Percentiles rank a stretch among this genome's conserved stretches.
phyloP scores from a whole-genome alignment of 2,329 filamentous ascomycete species.

The Beauveria brongniartii region DNA sequence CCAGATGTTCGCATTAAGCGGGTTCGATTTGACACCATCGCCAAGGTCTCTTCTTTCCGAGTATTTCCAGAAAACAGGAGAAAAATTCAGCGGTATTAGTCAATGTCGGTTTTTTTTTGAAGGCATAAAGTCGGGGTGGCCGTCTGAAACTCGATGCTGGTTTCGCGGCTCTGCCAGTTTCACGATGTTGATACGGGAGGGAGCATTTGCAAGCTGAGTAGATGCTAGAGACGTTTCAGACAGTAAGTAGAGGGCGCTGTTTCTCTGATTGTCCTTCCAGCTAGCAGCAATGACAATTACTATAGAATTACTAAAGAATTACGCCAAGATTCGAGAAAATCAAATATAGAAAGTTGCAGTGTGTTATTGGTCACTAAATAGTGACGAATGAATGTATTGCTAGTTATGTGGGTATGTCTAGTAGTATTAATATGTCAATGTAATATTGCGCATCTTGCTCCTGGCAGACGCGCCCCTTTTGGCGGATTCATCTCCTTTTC shows the following conservation, averaged over 20 bases:
- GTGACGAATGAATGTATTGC: not conserved
- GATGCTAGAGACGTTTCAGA: not conserved
- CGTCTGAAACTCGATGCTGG: slow-evolving; percentile 3
- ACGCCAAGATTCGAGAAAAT: not conserved
- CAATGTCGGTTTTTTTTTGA: not conserved
- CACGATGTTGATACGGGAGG: not conserved
- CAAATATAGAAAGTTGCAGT: no score
- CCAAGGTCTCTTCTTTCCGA: no score
- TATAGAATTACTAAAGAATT: not conserved
- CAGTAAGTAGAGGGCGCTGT: not conserved
- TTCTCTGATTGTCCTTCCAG: not conserved
- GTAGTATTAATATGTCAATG: not conserved
- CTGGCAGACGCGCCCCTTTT: no score
- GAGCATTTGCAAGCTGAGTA: not conserved
- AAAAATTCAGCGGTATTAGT: not conserved
- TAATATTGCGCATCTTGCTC: not conserved
- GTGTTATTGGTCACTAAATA: not conserved
- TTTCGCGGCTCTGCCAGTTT: not conserved
- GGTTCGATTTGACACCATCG: not conserved
- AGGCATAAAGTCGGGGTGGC: not conserved
- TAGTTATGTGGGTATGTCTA: not conserved
- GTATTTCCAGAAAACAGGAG: not conserved
- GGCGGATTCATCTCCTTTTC: not conserved
- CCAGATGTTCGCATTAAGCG: not conserved
- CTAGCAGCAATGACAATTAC: not conserved